Conservation (phyloP, 805 yeast genomes). For the Candida chauliodis region DNA sequence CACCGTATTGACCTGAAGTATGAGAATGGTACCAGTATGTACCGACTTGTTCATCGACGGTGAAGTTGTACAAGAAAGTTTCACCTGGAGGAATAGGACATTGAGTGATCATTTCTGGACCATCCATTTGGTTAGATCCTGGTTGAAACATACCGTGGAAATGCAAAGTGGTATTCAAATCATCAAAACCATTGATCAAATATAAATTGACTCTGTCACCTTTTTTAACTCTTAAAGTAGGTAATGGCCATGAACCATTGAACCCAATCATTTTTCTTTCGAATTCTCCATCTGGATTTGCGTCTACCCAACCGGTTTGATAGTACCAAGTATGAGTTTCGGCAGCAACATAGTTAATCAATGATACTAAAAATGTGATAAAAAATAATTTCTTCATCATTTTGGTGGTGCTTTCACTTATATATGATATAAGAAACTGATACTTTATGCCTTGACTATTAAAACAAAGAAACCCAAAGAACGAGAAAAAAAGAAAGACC, state of each 20-base stretch:
- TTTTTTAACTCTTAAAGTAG: constrained; percentile 68
- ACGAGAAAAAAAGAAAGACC: not conserved
- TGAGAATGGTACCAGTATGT: constrained; percentile 98
- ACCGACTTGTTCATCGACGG: constrained; percentile 76
- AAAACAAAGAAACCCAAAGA: constrained; percentile 7
- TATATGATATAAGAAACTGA: not conserved
- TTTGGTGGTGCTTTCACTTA: not conserved
- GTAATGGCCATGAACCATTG: constrained; percentile 81
- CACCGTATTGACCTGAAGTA: constrained; percentile 84
- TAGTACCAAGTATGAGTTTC: constrained; percentile 62
- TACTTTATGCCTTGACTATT: not conserved
- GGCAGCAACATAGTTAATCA: constrained; percentile 21
- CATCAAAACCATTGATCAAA: constrained; percentile 69
- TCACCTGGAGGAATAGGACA: constrained; percentile 88
- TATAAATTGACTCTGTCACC: constrained; percentile 77
- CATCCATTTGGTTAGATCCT: constrained; percentile 79
- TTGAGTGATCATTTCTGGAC: constrained; percentile 83
- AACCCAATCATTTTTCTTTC: constrained; percentile 61
- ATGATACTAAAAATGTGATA: constrained; percentile 11
- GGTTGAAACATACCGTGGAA: constrained; percentile 92
- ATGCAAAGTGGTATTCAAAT: constrained; percentile 74
- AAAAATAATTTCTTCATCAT: constrained; percentile 7
- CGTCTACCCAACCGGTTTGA: constrained; percentile 63
- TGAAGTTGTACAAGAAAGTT: constrained; percentile 78
- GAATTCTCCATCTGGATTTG: constrained; percentile 63